Percentiles rank a stretch among this genome's conserved stretches.
Evolutionary conservation across 768 basidiomycete genomes (phyloP).

Genomic region (Ephemerocybe angulata): DNA sequence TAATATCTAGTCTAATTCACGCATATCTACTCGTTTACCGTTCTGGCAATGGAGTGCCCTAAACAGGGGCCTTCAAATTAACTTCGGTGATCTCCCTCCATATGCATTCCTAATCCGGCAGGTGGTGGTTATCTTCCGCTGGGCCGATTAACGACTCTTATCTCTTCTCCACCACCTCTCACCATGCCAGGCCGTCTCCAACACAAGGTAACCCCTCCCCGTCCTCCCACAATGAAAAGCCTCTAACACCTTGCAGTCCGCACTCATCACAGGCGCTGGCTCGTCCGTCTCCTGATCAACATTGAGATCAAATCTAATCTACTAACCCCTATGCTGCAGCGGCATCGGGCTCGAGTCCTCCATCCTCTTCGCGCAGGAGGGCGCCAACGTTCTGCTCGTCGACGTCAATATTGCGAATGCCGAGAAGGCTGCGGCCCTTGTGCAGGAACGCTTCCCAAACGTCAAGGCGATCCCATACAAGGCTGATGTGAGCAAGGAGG

Average conservation of each 20-base stretch:
- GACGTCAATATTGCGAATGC: slow-evolving; percentile 83
- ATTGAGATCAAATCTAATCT: slow-evolving; percentile 16
- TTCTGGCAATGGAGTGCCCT: too few species aligned
- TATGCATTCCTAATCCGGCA: too few species aligned
- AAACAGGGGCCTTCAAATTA: too few species aligned
- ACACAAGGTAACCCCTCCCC: slow-evolving; percentile 46
- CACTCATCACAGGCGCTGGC: slow-evolving; percentile 84
- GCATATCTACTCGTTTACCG: too few species aligned
- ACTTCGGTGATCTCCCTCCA: too few species aligned
- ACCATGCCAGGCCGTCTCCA: slow-evolving; percentile 65
- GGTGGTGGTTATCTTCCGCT: too few species aligned
- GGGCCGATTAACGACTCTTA: too few species aligned
- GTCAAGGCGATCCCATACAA: slow-evolving; percentile 66
- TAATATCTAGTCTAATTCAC: too few species aligned
- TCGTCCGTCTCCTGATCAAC: slow-evolving; percentile 37
- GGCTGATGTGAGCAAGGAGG: slow-evolving; percentile 88
- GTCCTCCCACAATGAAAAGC: slow-evolving; percentile 1
- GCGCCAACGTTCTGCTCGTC: slow-evolving; percentile 83
- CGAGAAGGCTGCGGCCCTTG: slow-evolving; percentile 59
- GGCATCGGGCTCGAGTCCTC: slow-evolving; percentile 96
- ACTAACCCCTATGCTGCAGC: slow-evolving; percentile 37
- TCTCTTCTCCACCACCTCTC: slow-evolving; percentile 5
- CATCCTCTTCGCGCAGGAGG: slow-evolving; percentile 92
- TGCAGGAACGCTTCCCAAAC: slow-evolving; percentile 64
- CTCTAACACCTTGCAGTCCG: slow-evolving; percentile 42